A percentile compares a stretch with the other conserved stretches of the same genome.
phyloP scores from a whole-genome alignment of 345 rosid genomes.

The Populus ilicifolia region DNA sequence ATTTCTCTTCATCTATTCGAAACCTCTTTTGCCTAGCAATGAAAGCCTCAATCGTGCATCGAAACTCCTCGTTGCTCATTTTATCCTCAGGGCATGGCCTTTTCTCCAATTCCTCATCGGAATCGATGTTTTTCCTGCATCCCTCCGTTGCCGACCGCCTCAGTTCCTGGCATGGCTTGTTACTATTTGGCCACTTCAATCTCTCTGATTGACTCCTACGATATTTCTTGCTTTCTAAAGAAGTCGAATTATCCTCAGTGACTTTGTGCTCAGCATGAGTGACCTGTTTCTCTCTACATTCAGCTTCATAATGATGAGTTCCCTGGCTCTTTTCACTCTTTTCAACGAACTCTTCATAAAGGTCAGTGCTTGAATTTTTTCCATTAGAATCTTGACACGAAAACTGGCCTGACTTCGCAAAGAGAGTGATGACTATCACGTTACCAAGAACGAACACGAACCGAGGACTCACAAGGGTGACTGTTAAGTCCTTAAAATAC shows the following conservation, averaged over 20 bases:
- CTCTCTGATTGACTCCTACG: slow-evolving; percentile 55
- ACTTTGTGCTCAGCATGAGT: slow-evolving; percentile 11
- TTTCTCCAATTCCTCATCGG: slow-evolving; percentile 25
- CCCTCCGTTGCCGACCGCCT: slow-evolving; percentile 51
- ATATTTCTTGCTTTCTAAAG: slow-evolving; percentile 26
- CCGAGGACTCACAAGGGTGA: slow-evolving; percentile 52
- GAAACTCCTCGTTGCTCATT: slow-evolving; percentile 77
- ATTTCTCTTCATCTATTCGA: slow-evolving; percentile 56
- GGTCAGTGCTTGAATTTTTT: slow-evolving; percentile 27
- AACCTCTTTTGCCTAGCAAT: slow-evolving; percentile 76
- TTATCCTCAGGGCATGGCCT: slow-evolving; percentile 41
- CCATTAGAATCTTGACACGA: slow-evolving; percentile 35
- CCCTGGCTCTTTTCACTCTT: slow-evolving; percentile 39
- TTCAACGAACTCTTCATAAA: slow-evolving; percentile 44
- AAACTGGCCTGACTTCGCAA: slow-evolving; percentile 59
- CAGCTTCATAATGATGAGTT: slow-evolving; percentile 5
- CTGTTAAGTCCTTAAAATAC: slow-evolving; percentile 48
- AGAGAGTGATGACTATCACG: slow-evolving; percentile 63
- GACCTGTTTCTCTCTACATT: slow-evolving; percentile 38
- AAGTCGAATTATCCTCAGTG: slow-evolving; percentile 8
- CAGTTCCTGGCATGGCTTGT: slow-evolving; percentile 32
- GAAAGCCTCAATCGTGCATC: slow-evolving; percentile 59
- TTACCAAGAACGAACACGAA: slow-evolving; percentile 81
- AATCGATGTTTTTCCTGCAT: slow-evolving; percentile 25
- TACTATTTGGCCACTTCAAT: slow-evolving; percentile 7